Conservation (phyloP, 2,329 filamentous ascomycete genomes). For the Cytospora chrysosperma region DNA sequence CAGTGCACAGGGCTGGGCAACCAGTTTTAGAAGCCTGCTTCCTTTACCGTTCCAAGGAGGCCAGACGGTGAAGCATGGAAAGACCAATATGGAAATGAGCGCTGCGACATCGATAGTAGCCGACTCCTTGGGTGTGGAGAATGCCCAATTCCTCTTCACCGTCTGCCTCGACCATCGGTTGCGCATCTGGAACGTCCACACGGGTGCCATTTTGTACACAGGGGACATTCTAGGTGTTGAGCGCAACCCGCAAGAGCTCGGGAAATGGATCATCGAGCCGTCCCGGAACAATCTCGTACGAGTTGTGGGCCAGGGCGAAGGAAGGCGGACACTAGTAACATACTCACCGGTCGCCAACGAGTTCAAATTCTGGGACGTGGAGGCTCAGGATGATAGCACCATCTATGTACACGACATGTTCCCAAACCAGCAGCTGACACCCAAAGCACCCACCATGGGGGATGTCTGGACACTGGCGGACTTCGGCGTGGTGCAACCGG, state of each 20-base stretch:
- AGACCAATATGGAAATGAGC: slow-evolving; percentile 64
- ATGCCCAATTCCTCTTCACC: slow-evolving; percentile 64
- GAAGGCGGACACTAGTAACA: slow-evolving; percentile 64
- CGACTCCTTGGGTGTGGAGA: slow-evolving; percentile 49
- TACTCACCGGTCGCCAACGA: slow-evolving; percentile 86
- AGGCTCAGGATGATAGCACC: slow-evolving; percentile 62
- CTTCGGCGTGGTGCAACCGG: slow-evolving; percentile 61
- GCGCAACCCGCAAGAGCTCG: slow-evolving; percentile 64
- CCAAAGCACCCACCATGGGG: slow-evolving; percentile 67
- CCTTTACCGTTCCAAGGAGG: slow-evolving; percentile 67
- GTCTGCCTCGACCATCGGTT: slow-evolving; percentile 87
- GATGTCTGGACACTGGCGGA: slow-evolving; percentile 80
- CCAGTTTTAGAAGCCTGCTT: slow-evolving; percentile 64
- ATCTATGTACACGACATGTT: slow-evolving; percentile 72
- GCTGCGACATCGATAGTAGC: slow-evolving; percentile 64
- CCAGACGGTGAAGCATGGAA: slow-evolving; percentile 63
- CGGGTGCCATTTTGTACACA: slow-evolving; percentile 72
- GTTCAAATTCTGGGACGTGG: slow-evolving; percentile 90
- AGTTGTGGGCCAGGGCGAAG: slow-evolving; percentile 59
- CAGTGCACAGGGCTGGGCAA: slow-evolving; percentile 70
- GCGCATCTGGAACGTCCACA: slow-evolving; percentile 85
- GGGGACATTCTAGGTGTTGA: slow-evolving; percentile 74
- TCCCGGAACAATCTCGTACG: slow-evolving; percentile 74
- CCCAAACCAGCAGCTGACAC: slow-evolving; percentile 60
- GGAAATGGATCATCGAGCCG: slow-evolving; percentile 77